phyloP scores from a whole-genome alignment of 495 filamentous ascomycete genomes.

The Tuber calosporum region DNA sequence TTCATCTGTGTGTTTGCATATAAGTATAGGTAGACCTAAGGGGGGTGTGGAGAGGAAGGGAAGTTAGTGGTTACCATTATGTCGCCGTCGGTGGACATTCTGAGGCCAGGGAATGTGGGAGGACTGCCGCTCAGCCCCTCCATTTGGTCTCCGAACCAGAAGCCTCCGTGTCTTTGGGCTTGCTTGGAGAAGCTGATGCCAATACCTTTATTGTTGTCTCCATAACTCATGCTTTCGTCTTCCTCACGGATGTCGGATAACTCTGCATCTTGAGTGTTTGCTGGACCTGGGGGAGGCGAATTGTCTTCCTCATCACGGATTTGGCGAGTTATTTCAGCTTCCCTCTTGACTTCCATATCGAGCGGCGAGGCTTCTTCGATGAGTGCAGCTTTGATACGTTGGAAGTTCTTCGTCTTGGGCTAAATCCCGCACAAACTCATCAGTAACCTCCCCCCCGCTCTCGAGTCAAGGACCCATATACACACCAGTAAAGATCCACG shows the following conservation, averaged over 20 bases:
- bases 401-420: conserved; percentile 94
- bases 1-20: conserved; percentile 32
- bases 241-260: conserved; percentile 36
- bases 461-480: conserved; percentile 8
- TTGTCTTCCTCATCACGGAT: conserved; percentile 62
- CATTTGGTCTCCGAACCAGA: conserved; percentile 42
- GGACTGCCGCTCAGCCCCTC: conserved; percentile 38
- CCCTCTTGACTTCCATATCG: conserved; percentile 79
- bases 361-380: conserved; percentile 78
- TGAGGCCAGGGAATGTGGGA: conserved; percentile 34
- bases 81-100: conserved; percentile 36
- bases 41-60: background rate
- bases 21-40: conserved; percentile 5
- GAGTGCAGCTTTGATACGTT: conserved; percentile 81
- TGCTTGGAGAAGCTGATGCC: conserved; percentile 40
- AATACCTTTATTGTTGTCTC: conserved; percentile 28
- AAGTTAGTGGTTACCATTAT: conserved; percentile 31
- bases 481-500: conserved; percentile 80
- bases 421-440: conserved; percentile 39
- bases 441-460: conserved; percentile 2
- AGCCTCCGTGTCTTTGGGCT: conserved; percentile 38
- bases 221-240: conserved; percentile 36
- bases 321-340: conserved; percentile 90
- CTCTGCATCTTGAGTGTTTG: conserved; percentile 23
- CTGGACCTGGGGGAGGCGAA: conserved; percentile 47